These are phyloP conservation scores for Eutrema yunnanense DNA, from an alignment of 345 rosid genomes.

Conservation along the genomic window DNA sequence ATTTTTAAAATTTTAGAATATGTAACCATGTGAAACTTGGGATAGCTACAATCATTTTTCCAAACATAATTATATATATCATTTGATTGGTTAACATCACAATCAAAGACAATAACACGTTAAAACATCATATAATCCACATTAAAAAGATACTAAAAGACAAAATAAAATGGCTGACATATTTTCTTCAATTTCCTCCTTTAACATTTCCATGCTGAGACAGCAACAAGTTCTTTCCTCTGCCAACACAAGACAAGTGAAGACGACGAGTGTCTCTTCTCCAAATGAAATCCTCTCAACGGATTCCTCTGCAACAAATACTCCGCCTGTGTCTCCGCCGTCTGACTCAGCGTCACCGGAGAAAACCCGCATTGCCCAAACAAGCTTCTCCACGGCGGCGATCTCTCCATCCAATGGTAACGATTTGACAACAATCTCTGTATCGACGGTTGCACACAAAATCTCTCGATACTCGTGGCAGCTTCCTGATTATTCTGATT, in stretches of 20 bases:
- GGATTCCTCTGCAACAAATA: slow-evolving; percentile 66
- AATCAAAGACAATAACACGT: slow-evolving; percentile 19
- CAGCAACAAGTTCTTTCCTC: slow-evolving; percentile 64
- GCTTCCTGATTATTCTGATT: slow-evolving; percentile 43
- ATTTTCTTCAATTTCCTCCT: not conserved
- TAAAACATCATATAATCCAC: slow-evolving; percentile 2
- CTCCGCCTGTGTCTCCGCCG: slow-evolving; percentile 81
- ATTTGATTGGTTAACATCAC: slow-evolving; percentile 23
- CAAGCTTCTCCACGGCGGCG: slow-evolving; percentile 65
- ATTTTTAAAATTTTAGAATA: too few species aligned
- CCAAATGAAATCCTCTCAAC: slow-evolving; percentile 70
- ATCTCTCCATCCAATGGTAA: slow-evolving; percentile 45
- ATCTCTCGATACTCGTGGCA: slow-evolving; percentile 65
- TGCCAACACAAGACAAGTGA: slow-evolving; percentile 82
- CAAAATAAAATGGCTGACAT: slow-evolving; percentile 10
- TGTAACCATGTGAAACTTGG: too few species aligned
- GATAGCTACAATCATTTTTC: too few species aligned
- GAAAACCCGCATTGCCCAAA: slow-evolving; percentile 63
- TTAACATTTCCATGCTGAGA: slow-evolving; percentile 77
- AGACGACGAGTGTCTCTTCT: slow-evolving; percentile 51
- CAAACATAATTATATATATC: not conserved
- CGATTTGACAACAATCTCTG: slow-evolving; percentile 57
- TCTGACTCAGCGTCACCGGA: slow-evolving; percentile 58
- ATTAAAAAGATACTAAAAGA: not conserved
- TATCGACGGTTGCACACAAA: slow-evolving; percentile 58